Base-by-base conservation (phyloP, 148 eudicot genomes). In the Dianthus caryophyllus region DNA sequence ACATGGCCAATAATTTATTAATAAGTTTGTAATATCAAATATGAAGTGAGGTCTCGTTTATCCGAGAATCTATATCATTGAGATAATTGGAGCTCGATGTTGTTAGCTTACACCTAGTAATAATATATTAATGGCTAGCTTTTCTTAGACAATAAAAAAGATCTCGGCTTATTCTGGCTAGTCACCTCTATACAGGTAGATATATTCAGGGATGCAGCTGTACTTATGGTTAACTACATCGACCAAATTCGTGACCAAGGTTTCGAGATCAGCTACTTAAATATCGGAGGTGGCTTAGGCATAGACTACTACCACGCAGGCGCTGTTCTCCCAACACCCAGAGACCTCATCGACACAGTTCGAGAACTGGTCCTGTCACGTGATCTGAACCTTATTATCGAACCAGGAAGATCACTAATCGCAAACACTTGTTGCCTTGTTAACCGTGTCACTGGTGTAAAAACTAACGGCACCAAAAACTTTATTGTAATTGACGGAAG, bases 251-350 rank as follows among this genome's bases (percentile, higher is more conserved):
- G 97, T 43, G 80, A 83, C 15, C 96, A 94, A 77, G 97, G 99
- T 29, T 94, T 94, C 50, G 85, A 88, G 76, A 88, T 94, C 54
- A 76, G 77, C 71, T 88, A 90, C 78, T 84, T 94, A 69, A 94
- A 90, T 74, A 94, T 94, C 57, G 99, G 97, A 76, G 99, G 97
- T 77, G 96, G 99, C 61, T 75, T 90, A 71, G 99, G 99, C 68
- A 94, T 94, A 49, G 97, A 94, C 73, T 90, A 94, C 75, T 82
- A 94, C 76, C 97, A 88, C 57, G 65, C 88, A 41, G 96, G 92
- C 44, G 96, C 97, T 75, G 75, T 92, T 74, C 91, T 89, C 75
- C 98, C 96, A 14, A 74, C 86, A 54, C 94, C 98, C 51, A 79
- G 91, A 76, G 96, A 89, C 83, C 90, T 93, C 30, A 89, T 89